Evolutionary conservation across 768 basidiomycete genomes (phyloP).

Genomic region (Mrakia blollopis): DNA sequence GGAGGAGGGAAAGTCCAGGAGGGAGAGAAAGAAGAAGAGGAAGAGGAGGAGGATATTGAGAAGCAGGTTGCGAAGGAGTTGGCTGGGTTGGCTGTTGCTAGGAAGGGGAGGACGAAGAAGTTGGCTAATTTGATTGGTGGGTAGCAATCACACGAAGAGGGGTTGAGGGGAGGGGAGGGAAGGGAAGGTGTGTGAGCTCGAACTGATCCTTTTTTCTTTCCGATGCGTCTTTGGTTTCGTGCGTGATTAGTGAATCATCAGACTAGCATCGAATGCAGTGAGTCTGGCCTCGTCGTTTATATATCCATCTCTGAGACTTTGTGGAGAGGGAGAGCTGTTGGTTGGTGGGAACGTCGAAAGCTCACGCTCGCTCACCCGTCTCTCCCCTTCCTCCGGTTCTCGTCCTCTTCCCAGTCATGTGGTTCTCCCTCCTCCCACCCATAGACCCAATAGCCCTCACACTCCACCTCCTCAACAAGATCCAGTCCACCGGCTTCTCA

Average conservation of each 20-base stretch:
- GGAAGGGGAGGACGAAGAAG: conserved; percentile 48
- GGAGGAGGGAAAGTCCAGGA: too few species aligned
- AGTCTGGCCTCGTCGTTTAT: background rate
- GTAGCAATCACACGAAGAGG: too few species aligned
- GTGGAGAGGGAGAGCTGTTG: too few species aligned
- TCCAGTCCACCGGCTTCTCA: conserved; percentile 13
- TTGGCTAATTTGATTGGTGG: conserved; percentile 22
- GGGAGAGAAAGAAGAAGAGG: conserved; percentile 41
- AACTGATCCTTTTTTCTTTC: background rate
- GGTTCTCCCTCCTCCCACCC: conserved; percentile 26
- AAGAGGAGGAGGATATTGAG: conserved; percentile 56
- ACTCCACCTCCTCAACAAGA: conserved; percentile 5
- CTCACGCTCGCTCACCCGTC: too few species aligned
- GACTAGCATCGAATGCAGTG: conserved; percentile 25
- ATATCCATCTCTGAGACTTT: too few species aligned
- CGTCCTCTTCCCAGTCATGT: conserved; percentile 9
- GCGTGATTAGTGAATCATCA: background rate
- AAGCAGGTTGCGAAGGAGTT: conserved; percentile 67
- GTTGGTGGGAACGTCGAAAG: too few species aligned
- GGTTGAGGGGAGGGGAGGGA: background rate
- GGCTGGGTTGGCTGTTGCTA: conserved; percentile 62
- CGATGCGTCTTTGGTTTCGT: background rate
- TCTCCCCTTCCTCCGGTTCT: background rate
- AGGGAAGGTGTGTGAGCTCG: background rate
- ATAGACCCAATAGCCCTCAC: conserved; percentile 10